phyloP scores from a whole-genome alignment of 1,139 yeast species.

The Suhomyces yuchorum region DNA sequence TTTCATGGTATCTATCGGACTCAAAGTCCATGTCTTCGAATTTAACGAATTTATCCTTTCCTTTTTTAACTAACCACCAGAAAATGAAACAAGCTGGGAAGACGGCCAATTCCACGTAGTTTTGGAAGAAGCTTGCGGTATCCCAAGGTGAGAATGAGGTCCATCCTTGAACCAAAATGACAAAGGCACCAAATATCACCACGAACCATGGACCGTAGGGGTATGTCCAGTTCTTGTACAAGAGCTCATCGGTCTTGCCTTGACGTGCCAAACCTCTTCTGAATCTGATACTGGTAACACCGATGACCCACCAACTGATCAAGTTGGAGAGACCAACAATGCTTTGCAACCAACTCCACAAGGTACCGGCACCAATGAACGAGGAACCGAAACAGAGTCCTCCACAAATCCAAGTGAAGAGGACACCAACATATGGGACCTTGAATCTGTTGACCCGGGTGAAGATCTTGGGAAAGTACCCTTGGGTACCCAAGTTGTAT shows the following conservation, averaged over 20 bases:
- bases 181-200: constrained; percentile 36
- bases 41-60: constrained; percentile 49
- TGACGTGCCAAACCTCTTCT: constrained; percentile 41
- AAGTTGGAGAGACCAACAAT: constrained; percentile 48
- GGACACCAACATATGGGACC: constrained; percentile 43
- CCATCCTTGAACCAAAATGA: constrained; percentile 51
- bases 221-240: constrained; percentile 44
- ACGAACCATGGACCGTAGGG: constrained; percentile 47
- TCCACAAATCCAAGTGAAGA: constrained; percentile 44
- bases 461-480: constrained; percentile 41
- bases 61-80: constrained; percentile 50
- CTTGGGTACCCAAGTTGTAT: constrained; percentile 43
- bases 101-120: constrained; percentile 41
- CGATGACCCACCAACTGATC: constrained; percentile 47
- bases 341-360: constrained; percentile 49
- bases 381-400: constrained; percentile 49
- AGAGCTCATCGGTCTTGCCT: constrained; percentile 38
- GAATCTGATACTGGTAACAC: constrained; percentile 42
- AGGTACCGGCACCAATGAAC: constrained; percentile 45
- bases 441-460: constrained; percentile 37
- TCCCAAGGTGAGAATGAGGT: constrained; percentile 54
- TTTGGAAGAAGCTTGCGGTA: constrained; percentile 36
- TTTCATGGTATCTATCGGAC: constrained; percentile 56
- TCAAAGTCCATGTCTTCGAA: constrained; percentile 63
- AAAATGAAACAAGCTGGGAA: constrained; percentile 38